Conservation (phyloP, 2,329 filamentous ascomycete genomes). For the Colletotrichum sp. region DNA sequence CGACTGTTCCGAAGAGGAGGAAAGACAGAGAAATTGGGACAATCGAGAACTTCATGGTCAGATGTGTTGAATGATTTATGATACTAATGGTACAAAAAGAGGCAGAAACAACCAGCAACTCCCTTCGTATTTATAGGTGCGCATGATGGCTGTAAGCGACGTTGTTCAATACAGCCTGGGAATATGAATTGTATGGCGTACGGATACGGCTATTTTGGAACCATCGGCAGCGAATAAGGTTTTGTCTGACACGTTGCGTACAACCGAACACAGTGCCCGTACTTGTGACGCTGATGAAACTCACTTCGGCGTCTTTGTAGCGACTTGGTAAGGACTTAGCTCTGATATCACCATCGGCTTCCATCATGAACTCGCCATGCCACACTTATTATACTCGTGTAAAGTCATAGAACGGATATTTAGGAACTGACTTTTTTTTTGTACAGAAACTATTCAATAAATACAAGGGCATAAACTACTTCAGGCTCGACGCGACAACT, state of each 20-base stretch:
- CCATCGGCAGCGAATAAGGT: background rate
- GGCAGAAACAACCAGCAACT: background rate
- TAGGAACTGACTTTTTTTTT: background rate
- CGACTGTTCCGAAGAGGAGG: background rate
- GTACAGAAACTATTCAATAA: background rate
- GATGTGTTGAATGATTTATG: background rate
- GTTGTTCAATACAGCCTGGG: accelerated
- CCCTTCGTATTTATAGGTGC: background rate
- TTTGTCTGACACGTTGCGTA: background rate
- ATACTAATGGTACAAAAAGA: background rate
- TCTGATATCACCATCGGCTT: background rate
- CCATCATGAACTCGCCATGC: accelerated
- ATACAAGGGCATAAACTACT: background rate
- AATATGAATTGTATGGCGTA: background rate
- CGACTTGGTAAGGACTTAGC: background rate
- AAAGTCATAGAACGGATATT: accelerated
- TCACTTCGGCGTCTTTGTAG: background rate
- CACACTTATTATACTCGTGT: accelerated
- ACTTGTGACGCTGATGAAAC: background rate
- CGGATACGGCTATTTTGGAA: background rate
- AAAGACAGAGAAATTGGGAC: background rate
- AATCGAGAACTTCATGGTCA: background rate
- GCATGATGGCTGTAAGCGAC: background rate
- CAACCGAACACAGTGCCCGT: background rate
- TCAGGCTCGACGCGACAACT: background rate